These are phyloP conservation scores for Boeremia lycopersici DNA, from an alignment of 2,329 filamentous ascomycete species.

Conservation along the genomic window DNA sequence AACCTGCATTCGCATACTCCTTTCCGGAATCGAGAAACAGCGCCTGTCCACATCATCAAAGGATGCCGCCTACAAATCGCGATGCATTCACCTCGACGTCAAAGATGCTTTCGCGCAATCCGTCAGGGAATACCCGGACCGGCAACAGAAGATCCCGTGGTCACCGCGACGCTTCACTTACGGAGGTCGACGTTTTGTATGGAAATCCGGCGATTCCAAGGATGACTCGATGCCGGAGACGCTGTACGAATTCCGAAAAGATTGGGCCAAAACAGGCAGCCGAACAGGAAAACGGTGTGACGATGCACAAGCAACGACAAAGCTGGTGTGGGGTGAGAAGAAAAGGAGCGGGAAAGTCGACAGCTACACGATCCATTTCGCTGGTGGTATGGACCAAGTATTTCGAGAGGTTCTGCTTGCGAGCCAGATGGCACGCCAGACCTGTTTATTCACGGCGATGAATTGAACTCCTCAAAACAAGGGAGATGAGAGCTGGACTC, in stretches of 20 bases:
- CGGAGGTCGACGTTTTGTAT: constrained; percentile 48
- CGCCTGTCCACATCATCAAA: constrained; percentile 30
- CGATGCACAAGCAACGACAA: constrained; percentile 35
- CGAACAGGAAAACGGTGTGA: constrained; percentile 45
- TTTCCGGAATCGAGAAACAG: constrained; percentile 45
- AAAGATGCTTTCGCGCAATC: constrained; percentile 42
- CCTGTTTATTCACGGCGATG: constrained; percentile 47
- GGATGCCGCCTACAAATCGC: constrained; percentile 44
- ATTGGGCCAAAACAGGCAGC: constrained; percentile 45
- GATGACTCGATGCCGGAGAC: constrained; percentile 53
- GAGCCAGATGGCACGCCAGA: constrained; percentile 47
- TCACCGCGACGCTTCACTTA: constrained; percentile 47
- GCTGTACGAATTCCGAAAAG: constrained; percentile 43
- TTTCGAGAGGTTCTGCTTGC: constrained; percentile 45
- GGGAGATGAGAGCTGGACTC: constrained; percentile 3
- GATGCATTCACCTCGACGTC: constrained; percentile 37
- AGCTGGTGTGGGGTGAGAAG: constrained; percentile 47
- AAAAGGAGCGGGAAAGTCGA: constrained; percentile 45
- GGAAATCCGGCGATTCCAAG: constrained; percentile 53
- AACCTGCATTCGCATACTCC: constrained; percentile 41
- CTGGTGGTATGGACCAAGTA: constrained; percentile 46
- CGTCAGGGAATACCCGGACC: constrained; percentile 45
- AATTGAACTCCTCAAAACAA: constrained; percentile 20
- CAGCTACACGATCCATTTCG: constrained; percentile 47
- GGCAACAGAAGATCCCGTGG: constrained; percentile 47